Evolutionary conservation across 495 filamentous ascomycete species (phyloP), one percentile per base, ranked within the genome.

Genomic region (Hyaloscypha hepaticicola): DNA sequence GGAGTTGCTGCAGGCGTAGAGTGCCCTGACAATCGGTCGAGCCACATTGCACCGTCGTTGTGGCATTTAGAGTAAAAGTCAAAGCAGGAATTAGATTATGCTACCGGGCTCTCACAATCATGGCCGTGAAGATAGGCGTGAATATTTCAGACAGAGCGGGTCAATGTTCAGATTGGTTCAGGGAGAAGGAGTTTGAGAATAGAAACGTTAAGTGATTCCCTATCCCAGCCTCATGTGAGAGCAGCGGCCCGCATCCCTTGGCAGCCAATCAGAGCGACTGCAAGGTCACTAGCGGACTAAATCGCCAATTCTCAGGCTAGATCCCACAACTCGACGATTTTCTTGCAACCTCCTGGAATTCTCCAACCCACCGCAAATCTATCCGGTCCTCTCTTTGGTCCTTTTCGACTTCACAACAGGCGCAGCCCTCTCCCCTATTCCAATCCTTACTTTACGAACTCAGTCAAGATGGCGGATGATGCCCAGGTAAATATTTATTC

Each of bases 21-120:
- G 74, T 90, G 87, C 71, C 85, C 87, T 59, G 89, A 87, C 65
- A 94, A 87, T 71, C 91, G 88, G 81, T 96, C 91, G 68, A 93
- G 87, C 90, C 91, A 95, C 92, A 96, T 96, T 66, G 62, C 79
- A 38, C 58, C 49, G 27, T 57, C 21, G 25, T 60, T 49, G 38
- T 53, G 28, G 59, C 59, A 53, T 52, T 28, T 52, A 61, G 48
- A 51, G n/a, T 31, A 41, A 45, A 60, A 60, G 3, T 16, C 25
- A 29, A 58, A 19, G 7, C 11, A 22, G 9, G 7, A 29, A 45
- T 45, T 21, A n/a, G 38, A 14, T 50, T n/a, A 21, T 28, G 38
- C 48, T 51, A 61, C 28, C 48, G 31, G 21, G 53, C 22, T 38
- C 49, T 61, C 2, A 55, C 8, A 61, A 53, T 55, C 59, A 61